phyloP scores from a whole-genome alignment of 495 filamentous ascomycete genomes.

The Aspergillus affinis region DNA sequence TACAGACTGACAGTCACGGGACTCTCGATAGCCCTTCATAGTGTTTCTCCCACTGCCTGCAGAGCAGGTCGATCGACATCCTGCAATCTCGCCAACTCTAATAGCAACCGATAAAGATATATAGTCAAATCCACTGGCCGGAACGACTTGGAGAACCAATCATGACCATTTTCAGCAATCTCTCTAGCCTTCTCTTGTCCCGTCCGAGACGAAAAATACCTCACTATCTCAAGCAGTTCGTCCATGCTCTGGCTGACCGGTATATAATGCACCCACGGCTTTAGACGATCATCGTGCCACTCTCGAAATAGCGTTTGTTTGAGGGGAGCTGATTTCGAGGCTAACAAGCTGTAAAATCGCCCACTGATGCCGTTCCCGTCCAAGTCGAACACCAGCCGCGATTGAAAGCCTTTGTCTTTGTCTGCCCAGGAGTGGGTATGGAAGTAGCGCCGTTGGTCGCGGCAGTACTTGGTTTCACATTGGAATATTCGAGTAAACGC shows the following conservation, averaged over 20 bases:
- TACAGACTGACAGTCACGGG: no score
- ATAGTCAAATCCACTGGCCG: conserved; percentile 37
- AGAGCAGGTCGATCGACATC: conserved; percentile 17
- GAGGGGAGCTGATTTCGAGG: conserved; percentile 38
- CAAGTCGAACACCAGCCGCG: conserved; percentile 45
- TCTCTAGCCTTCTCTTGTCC: conserved; percentile 31
- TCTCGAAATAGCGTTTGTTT: conserved; percentile 54
- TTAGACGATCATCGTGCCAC: conserved; percentile 57
- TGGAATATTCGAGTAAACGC: conserved; percentile 7
- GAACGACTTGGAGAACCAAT: conserved; percentile 41
- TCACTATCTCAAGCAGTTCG: conserved; percentile 46
- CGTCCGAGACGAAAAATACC: conserved; percentile 32
- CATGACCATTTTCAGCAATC: conserved; percentile 43
- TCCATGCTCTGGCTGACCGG: conserved; percentile 45
- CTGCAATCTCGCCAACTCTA: conserved; percentile 42
- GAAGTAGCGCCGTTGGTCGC: conserved; percentile 3
- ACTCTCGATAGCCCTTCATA: no score
- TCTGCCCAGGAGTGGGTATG: conserved; percentile 9
- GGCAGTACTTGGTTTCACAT: conserved; percentile 4
- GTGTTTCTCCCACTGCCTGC: no score
- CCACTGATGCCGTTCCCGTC: conserved; percentile 57
- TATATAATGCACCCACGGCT: conserved; percentile 58
- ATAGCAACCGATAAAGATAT: conserved; percentile 41
- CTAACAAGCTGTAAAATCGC: conserved; percentile 50
- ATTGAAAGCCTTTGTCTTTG: conserved; percentile 17